Base-by-base conservation (phyloP, 2,329 filamentous ascomycete genomes). In the Alternaria sp. region DNA sequence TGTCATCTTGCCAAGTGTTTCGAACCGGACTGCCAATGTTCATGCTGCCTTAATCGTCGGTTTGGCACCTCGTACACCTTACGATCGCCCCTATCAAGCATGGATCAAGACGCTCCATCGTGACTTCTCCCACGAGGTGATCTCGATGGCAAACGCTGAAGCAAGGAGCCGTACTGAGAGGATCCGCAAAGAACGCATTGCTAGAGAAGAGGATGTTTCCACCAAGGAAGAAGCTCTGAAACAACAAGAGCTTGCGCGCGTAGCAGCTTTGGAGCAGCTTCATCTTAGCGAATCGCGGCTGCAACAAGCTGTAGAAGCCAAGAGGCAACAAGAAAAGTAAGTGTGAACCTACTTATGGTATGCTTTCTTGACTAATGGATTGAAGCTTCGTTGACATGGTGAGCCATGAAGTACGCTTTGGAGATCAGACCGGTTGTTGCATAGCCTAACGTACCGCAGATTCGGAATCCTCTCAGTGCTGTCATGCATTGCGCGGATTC, bases 91-190 rank as follows among this genome's bases (percentile, higher is more conserved):
- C 19, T 59, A 59, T 12, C 50, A 59, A 36, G 12, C 57, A 9
- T 59, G 57, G 57, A 50, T 59, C n/a, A 26, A 43, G 36, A 59
- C 57, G 8, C 57, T 59, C 3, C 57, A 59, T 36, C 50, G 46
- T 25, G 17, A 59, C 26, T 54, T 59, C 51, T 59, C 49, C 50
- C 54, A 52, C 50, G 51, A 30, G 3, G 49, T 59, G 21, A 51
- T 44, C 7, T 36, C 32, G 32, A 36, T 36, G 32, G 32, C 32
- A 36, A 36, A 36, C 15, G 1, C 3, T 36, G 32, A 36, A 36
- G 32, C 15, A 9, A 36, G 32, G 15, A 36, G 32, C 32, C 32
- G 32, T 36, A 36, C 32, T 2, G 32, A 36, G 15, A 36, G 3
- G 5, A 36, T 36, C 32, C 32, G 32, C 0, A n/a, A 2, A 36